phyloP scores from a whole-genome alignment of 805 yeast genomes.

The Lachancea fermentati region DNA sequence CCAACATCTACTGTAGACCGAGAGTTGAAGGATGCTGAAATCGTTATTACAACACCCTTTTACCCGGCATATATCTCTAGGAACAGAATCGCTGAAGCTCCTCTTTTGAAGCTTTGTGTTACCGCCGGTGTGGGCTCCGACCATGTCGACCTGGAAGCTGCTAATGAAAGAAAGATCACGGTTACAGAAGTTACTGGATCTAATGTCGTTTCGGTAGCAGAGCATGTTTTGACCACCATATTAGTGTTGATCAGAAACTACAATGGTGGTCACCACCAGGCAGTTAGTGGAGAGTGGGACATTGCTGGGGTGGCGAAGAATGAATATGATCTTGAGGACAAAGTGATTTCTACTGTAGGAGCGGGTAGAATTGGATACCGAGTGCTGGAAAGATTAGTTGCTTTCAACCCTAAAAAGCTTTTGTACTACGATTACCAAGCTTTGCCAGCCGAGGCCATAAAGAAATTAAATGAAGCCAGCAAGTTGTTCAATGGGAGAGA shows the following conservation, averaged over 20 bases:
- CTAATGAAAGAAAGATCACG: constrained; percentile 55
- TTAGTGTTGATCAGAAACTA: constrained; percentile 81
- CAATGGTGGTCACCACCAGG: constrained; percentile 72
- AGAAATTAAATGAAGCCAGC: constrained; percentile 42
- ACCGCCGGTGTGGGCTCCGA: constrained; percentile 88
- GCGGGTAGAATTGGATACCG: constrained; percentile 77
- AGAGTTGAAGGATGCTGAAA: constrained; percentile 65
- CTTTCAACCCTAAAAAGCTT: constrained; percentile 70
- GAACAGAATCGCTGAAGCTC: constrained; percentile 63
- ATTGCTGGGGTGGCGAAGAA: constrained; percentile 72
- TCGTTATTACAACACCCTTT: constrained; percentile 77
- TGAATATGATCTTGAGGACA: constrained; percentile 69
- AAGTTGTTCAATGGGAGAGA: constrained; percentile 5
- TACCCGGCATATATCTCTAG: constrained; percentile 71
- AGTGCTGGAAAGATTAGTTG: constrained; percentile 61
- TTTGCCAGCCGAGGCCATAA: constrained; percentile 69
- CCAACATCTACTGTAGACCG: constrained; percentile 52
- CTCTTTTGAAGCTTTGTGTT: constrained; percentile 60
- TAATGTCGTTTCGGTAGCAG: constrained; percentile 65
- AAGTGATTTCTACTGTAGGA: constrained; percentile 77
- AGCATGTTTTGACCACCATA: too few relatives aligned
- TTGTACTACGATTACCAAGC: too few relatives aligned
- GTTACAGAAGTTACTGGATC: constrained; percentile 82
- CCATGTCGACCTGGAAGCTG: constrained; percentile 66
- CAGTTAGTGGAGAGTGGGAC: constrained; percentile 60